Evolutionary conservation across 495 filamentous ascomycete genomes (phyloP).

Genomic region (Entonaema liquescens): DNA sequence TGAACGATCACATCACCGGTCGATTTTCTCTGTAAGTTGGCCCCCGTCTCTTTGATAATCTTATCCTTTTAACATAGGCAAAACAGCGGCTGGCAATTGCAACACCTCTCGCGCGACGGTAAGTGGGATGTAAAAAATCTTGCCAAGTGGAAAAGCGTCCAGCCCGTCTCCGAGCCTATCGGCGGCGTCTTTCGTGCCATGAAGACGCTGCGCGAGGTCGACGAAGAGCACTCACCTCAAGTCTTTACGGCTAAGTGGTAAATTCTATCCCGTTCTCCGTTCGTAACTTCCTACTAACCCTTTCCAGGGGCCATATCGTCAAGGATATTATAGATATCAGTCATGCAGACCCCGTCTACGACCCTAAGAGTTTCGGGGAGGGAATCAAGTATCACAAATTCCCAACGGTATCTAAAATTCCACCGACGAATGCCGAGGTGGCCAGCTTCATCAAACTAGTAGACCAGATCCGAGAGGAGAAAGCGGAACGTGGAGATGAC

Average conservation of each 20-base stretch:
- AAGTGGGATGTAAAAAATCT: conserved; percentile 99
- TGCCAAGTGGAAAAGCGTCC: conserved; percentile 83
- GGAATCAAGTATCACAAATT: conserved; percentile 87
- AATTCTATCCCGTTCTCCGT: too few relatives aligned
- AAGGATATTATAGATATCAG: conserved; percentile 87
- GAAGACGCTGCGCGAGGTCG: conserved; percentile 87
- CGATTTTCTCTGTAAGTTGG: conserved; percentile 68
- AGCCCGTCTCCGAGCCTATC: conserved; percentile 80
- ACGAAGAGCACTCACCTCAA: conserved; percentile 81
- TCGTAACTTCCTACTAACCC: conserved; percentile 9
- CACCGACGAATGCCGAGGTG: conserved; percentile 79
- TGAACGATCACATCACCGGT: conserved; percentile 75
- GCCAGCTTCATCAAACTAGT: conserved; percentile 79
- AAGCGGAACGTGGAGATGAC: conserved; percentile 52
- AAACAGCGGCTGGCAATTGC: conserved; percentile 82
- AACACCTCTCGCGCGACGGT: conserved; percentile 82
- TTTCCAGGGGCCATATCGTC: conserved; percentile 59
- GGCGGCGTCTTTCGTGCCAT: conserved; percentile 80
- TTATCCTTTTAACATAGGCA: conserved; percentile 8
- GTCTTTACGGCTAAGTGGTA: conserved; percentile 74
- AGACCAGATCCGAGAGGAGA: conserved; percentile 69
- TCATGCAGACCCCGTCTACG: conserved; percentile 85
- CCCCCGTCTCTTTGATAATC: neutral
- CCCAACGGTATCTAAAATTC: conserved; percentile 91
- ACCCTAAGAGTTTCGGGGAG: conserved; percentile 76